Conservation (phyloP, 352 stramenopile genomes). For the Pythium scleroteichum region DNA sequence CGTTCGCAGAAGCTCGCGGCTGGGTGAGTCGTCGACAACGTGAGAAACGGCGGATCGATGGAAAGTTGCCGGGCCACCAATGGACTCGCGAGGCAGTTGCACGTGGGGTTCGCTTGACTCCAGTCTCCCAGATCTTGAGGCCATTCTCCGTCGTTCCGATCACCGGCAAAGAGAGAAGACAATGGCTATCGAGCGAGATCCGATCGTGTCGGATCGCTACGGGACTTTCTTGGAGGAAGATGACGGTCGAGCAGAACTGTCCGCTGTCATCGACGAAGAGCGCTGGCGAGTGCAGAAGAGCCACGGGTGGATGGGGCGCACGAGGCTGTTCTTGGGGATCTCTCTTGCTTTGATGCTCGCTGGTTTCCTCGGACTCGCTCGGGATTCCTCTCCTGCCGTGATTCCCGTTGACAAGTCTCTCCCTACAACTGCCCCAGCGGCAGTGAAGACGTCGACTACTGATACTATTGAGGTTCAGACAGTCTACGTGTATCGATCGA, state of each 20-base stretch:
- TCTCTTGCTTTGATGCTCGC: slow-evolving; percentile 2
- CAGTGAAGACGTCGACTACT: slow-evolving; percentile 4
- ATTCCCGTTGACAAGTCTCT: not conserved
- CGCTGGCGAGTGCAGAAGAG: slow-evolving; percentile 23
- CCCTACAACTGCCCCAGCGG: not conserved
- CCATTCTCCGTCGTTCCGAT: not conserved
- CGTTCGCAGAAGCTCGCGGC: too few relatives aligned
- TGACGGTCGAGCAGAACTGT: slow-evolving; percentile 8
- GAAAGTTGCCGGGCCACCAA: too few relatives aligned
- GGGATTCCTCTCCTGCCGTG: not conserved
- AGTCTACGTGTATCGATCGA: slow-evolving; percentile 10
- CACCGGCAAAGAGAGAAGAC: not conserved
- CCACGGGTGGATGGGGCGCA: slow-evolving; percentile 17
- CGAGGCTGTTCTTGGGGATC: slow-evolving; percentile 14
- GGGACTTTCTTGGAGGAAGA: slow-evolving; percentile 28
- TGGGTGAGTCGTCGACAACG: not conserved
- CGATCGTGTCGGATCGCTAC: slow-evolving; percentile 25
- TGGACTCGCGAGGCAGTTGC: not conserved
- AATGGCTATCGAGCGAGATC: slow-evolving; percentile 18
- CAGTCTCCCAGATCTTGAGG: too few relatives aligned
- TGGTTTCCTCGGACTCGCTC: slow-evolving; percentile 12
- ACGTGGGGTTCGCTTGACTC: too few relatives aligned
- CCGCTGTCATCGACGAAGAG: slow-evolving; percentile 21
- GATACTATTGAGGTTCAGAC: slow-evolving; percentile 11
- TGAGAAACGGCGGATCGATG: not conserved